Evolutionary conservation across 2,329 filamentous ascomycete species (phyloP).

Genomic region (Botrytis hyacinthi): DNA sequence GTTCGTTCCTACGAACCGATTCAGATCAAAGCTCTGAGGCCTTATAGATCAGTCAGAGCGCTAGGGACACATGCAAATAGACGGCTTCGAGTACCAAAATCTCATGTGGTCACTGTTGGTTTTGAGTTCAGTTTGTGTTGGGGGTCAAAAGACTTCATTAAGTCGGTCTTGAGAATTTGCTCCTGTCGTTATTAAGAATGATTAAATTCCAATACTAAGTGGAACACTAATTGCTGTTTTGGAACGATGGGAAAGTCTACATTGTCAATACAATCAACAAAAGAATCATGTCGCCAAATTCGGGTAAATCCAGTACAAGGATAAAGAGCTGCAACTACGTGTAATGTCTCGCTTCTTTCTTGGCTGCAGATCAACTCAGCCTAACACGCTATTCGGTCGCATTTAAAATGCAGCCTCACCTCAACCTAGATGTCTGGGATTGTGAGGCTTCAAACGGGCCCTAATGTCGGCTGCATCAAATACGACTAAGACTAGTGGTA

Average conservation of each 20-base stretch:
- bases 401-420: neutral
- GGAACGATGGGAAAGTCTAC: neutral
- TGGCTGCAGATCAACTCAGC: conserved; percentile 1
- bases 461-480: neutral
- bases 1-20: neutral
- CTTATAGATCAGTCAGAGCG: neutral
- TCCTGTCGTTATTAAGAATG: neutral
- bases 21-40: too few species aligned
- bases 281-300: neutral
- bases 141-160: neutral
- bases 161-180: neutral
- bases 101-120: neutral
- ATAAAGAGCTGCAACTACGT: neutral
- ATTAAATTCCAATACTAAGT: neutral
- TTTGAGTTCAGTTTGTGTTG: neutral
- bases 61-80: neutral
- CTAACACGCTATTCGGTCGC: neutral
- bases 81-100: neutral
- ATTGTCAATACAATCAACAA: neutral
- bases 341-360: neutral
- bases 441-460: neutral
- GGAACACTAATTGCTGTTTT: neutral
- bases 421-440: neutral
- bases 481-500: neutral
- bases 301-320: too few species aligned